Percentiles rank a stretch among this genome's conserved stretches.
These are phyloP conservation scores for Coelastrella sp. DNA, from an alignment of 139 green algal species.

Conservation along the genomic window DNA sequence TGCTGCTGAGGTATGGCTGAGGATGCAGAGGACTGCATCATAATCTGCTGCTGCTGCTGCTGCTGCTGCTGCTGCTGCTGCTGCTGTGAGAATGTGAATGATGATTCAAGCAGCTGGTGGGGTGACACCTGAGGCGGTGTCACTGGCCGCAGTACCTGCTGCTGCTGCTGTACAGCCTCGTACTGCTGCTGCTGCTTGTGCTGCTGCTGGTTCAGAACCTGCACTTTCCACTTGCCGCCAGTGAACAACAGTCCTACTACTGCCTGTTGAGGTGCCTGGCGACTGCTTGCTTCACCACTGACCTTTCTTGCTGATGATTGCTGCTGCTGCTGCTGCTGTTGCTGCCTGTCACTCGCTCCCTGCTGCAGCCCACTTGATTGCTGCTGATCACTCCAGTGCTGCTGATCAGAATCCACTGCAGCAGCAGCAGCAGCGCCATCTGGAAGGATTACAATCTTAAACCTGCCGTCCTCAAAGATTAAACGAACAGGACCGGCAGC, in stretches of 20 bases:
- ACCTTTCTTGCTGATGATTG: not conserved
- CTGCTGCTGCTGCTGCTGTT: slow-evolving; percentile 9
- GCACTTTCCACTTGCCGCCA: not conserved
- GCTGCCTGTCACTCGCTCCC: not conserved
- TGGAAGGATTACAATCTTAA: not conserved
- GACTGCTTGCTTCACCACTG: not conserved
- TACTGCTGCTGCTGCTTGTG: slow-evolving; percentile 28
- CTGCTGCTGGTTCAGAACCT: not conserved
- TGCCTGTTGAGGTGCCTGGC: too few relatives aligned
- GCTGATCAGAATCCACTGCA: not conserved
- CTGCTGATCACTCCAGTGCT: not conserved
- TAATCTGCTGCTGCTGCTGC: too few relatives aligned
- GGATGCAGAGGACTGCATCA: too few relatives aligned
- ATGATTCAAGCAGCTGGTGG: too few relatives aligned
- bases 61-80: too few relatives aligned
- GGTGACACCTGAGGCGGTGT: not conserved
- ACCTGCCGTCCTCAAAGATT: not conserved
- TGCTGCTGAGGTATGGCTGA: not conserved
- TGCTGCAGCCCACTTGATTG: not conserved
- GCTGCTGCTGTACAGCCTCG: not conserved
- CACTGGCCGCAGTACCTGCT: not conserved
- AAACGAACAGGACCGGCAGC: not conserved
- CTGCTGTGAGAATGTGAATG: too few relatives aligned
- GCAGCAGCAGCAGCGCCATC: not conserved
- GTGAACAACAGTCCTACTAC: not conserved